phyloP scores from a whole-genome alignment of 2,329 filamentous ascomycete species.

The Pyricularia pennisetigena region DNA sequence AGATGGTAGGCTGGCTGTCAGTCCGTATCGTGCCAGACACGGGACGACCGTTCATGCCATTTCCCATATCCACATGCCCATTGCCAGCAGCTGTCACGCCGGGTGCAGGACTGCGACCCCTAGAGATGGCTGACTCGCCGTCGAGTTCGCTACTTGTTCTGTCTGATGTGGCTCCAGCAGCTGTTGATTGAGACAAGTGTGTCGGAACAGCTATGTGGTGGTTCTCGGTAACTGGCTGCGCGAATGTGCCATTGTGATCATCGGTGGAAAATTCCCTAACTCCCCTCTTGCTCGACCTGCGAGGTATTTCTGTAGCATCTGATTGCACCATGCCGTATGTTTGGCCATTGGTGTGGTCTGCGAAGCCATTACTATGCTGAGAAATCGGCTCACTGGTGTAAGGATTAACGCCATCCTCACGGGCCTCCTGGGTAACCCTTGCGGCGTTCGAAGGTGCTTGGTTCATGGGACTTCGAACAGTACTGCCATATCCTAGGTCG shows the following conservation, averaged over 20 bases:
- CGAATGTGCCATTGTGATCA: not conserved
- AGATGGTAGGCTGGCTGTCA: slow-evolving; percentile 44
- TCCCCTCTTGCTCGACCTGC: not conserved
- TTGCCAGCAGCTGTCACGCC: not conserved
- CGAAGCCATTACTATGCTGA: slow-evolving; percentile 3
- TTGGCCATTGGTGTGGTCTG: not conserved
- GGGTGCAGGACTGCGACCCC: not conserved
- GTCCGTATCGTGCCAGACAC: slow-evolving; percentile 18
- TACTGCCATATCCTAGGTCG: slow-evolving; percentile 33
- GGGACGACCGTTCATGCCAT: slow-evolving; percentile 4
- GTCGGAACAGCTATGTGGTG: not conserved
- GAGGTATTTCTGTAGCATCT: not conserved
- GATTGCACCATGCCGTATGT: not conserved
- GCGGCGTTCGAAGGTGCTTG: slow-evolving; percentile 40
- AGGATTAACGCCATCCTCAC: slow-evolving; percentile 46
- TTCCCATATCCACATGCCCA: not conserved
- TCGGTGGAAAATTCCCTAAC: not conserved
- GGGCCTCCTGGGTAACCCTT: slow-evolving; percentile 37
- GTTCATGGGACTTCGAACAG: slow-evolving; percentile 33
- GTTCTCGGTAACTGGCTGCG: not conserved
- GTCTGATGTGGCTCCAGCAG: slow-evolving; percentile 5
- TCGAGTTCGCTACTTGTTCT: not conserved
- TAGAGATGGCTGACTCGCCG: slow-evolving; percentile 6
- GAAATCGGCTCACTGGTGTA: slow-evolving; percentile 38
- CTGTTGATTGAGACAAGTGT: not conserved